Evolutionary conservation across 225 moss, liverwort and hornwort genomes (phyloP).

Genomic region (Polytrichum commune): DNA sequence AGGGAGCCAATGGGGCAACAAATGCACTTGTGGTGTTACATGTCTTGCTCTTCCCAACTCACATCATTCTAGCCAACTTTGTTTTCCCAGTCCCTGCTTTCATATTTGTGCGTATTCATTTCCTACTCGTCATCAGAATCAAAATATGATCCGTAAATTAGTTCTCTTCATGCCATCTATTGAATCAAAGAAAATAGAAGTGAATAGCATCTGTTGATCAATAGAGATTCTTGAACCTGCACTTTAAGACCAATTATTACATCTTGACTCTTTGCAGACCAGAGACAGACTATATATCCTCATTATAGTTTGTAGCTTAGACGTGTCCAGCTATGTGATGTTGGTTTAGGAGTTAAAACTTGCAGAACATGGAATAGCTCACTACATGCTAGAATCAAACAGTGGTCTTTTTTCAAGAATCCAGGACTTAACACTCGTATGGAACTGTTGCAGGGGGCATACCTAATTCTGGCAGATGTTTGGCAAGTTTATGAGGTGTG

Average conservation of each 20-base stretch:
- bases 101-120: conserved; percentile 27
- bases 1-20: conserved; percentile 34
- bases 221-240: neutral
- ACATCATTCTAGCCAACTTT: conserved; percentile 39
- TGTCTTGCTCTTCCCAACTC: conserved; percentile 39
- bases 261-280: neutral
- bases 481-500: conserved; percentile 13
- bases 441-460: conserved; percentile 6
- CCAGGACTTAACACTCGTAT: neutral
- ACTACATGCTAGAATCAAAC: too few relatives aligned
- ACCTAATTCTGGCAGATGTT: conserved; percentile 7
- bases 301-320: neutral
- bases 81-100: conserved; percentile 39
- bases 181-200: neutral
- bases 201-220: neutral
- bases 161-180: neutral
- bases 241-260: neutral
- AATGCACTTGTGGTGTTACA: conserved; percentile 37
- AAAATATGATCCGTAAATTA: neutral
- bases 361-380: too few relatives aligned
- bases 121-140: neutral
- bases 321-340: neutral
- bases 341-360: too few relatives aligned
- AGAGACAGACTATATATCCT: neutral
- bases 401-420: too few relatives aligned